Percentiles rank a stretch among this genome's conserved stretches.
phyloP scores from a whole-genome alignment of 2,329 filamentous ascomycete species.

The Fusarium xylarioides region DNA sequence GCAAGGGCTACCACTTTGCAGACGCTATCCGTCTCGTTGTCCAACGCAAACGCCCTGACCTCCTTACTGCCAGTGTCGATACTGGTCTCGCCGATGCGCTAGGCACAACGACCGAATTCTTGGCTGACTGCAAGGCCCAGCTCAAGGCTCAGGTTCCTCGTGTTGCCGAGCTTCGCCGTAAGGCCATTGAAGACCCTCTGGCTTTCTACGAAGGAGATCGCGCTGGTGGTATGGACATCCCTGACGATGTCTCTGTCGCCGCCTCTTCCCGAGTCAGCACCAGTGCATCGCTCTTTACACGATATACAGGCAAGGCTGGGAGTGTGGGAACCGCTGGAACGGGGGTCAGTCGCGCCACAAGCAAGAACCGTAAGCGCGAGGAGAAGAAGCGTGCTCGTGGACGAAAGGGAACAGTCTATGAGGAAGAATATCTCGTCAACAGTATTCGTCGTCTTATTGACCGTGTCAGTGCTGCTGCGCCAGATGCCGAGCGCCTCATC shows the following conservation, averaged over 20 bases:
- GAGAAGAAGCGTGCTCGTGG: constrained; percentile 94
- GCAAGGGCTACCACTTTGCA: constrained; percentile 86
- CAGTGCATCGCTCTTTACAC: constrained; percentile 87
- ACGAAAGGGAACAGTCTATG: constrained; percentile 96
- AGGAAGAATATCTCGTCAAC: constrained; percentile 96
- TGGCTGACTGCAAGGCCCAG: constrained; percentile 92
- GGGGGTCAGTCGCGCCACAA: constrained; percentile 79
- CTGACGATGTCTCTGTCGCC: constrained; percentile 92
- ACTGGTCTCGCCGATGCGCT: constrained; percentile 81
- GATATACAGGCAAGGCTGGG: constrained; percentile 79
- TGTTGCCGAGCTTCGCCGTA: constrained; percentile 80
- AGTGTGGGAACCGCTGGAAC: constrained; percentile 75
- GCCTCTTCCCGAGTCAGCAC: constrained; percentile 83
- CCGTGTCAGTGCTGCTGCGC: constrained; percentile 75
- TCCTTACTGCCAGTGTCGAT: constrained; percentile 78
- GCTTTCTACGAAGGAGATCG: constrained; percentile 87
- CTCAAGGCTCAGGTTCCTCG: constrained; percentile 86
- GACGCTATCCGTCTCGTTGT: constrained; percentile 85
- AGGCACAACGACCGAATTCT: constrained; percentile 84
- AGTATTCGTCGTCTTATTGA: constrained; percentile 85
- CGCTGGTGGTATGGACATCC: constrained; percentile 72
- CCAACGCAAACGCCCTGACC: constrained; percentile 65
- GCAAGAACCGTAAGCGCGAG: constrained; percentile 87
- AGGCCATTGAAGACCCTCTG: constrained; percentile 85
- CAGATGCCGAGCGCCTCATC: constrained; percentile 78